A percentile compares a stretch with the other conserved stretches of the same genome.
phyloP scores from a whole-genome alignment of 257 asterid genomes.

The Solanum appendiculatum region DNA sequence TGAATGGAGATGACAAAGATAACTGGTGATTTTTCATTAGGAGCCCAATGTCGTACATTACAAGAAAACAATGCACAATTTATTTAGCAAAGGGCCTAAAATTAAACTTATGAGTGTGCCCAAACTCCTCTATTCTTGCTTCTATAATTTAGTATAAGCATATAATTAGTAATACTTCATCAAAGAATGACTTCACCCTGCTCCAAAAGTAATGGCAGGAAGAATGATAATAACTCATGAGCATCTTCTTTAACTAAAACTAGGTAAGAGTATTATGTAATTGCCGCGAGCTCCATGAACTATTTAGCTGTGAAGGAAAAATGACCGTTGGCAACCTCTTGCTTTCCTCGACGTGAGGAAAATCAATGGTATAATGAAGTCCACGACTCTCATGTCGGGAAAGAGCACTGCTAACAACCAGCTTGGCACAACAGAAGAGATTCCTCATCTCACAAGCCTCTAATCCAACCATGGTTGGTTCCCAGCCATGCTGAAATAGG shows the following conservation, averaged over 20 bases:
- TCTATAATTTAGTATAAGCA: background rate
- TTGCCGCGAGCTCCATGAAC: constrained; percentile 84
- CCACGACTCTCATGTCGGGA: constrained; percentile 96
- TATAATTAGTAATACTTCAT: background rate
- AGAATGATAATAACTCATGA: background rate
- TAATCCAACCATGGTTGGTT: constrained; percentile 75
- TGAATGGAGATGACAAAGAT: background rate
- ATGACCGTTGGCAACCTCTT: constrained; percentile 85
- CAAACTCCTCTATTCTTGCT: background rate
- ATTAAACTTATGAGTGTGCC: background rate
- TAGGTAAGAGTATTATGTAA: constrained; percentile 21
- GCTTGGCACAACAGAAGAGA: constrained; percentile 84
- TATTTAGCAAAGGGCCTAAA: background rate
- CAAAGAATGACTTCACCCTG: background rate
- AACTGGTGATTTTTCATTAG: background rate
- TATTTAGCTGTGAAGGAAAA: constrained; percentile 52
- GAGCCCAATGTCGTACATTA: too few relatives aligned
- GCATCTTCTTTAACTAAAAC: too few relatives aligned
- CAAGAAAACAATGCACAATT: background rate
- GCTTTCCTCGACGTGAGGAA: constrained; percentile 71
- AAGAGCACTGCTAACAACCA: constrained; percentile 82
- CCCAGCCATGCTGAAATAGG: constrained; percentile 92
- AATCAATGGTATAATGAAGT: constrained; percentile 75
- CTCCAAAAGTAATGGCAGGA: background rate
- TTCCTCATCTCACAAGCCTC: constrained; percentile 97